These are phyloP conservation scores for Fusarium agapanthi DNA, from an alignment of 2,329 filamentous ascomycete genomes.

Conservation along the genomic window DNA sequence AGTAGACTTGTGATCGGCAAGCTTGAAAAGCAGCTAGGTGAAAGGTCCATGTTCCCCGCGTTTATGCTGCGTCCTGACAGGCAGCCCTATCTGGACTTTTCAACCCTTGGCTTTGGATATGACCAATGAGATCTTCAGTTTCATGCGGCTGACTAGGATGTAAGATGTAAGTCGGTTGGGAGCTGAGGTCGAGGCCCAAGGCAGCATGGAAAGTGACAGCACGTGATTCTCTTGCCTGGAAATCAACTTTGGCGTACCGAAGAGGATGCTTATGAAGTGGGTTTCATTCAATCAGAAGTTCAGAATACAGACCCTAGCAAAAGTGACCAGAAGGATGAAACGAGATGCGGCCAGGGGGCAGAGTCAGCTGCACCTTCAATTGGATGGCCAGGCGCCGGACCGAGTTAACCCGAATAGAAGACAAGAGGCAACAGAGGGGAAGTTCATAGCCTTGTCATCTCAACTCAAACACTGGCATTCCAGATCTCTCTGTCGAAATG, in stretches of 20 bases:
- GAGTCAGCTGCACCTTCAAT: not conserved
- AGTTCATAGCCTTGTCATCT: not conserved
- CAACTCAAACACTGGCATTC: not conserved
- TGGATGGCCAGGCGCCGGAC: not conserved
- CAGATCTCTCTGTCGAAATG: not conserved
- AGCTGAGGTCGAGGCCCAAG: not conserved
- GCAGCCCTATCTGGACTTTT: too few species aligned
- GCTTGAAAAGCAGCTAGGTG: not conserved
- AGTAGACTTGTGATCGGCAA: not conserved
- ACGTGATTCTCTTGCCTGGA: too few species aligned
- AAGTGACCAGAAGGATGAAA: too few species aligned
- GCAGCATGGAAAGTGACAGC: too few species aligned
- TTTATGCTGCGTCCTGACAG: too few species aligned
- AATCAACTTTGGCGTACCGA: too few species aligned
- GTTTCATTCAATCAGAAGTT: too few species aligned
- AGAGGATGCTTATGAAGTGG: too few species aligned
- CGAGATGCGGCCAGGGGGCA: too few species aligned
- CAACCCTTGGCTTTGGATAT: not conserved
- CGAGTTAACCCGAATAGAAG: not conserved
- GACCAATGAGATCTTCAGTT: not conserved
- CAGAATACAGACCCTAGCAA: too few species aligned
- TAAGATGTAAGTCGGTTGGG: not conserved
- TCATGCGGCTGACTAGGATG: not conserved
- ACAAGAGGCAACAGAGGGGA: not conserved
- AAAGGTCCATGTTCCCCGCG: not conserved